These are phyloP conservation scores for Nadsonia fulvescens DNA, from an alignment of 805 yeast species.

Conservation along the genomic window DNA sequence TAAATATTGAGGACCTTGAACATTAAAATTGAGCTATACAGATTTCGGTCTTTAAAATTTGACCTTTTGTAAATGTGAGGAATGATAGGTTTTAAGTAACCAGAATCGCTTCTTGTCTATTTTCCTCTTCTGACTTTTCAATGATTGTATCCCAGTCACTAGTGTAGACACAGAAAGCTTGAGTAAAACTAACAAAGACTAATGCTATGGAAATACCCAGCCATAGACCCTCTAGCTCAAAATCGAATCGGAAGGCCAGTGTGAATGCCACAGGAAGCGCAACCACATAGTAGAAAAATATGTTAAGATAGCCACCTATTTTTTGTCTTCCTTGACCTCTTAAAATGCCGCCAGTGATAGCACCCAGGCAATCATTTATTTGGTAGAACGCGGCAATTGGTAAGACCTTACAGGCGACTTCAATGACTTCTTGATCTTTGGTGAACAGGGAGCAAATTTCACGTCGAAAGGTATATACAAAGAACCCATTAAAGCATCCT, in stretches of 20 bases:
- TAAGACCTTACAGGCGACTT: slow-evolving; percentile 33
- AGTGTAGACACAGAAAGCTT: slow-evolving; percentile 26
- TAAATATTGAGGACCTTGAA: too few species aligned
- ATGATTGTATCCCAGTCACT: slow-evolving; percentile 40
- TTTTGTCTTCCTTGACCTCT: slow-evolving; percentile 64
- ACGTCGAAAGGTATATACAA: slow-evolving; percentile 28
- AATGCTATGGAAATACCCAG: slow-evolving; percentile 52
- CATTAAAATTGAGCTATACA: too few species aligned
- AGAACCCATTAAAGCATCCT: slow-evolving; percentile 14
- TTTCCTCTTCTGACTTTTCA: too few species aligned
- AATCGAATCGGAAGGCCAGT: slow-evolving; percentile 31
- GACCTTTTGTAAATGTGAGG: too few species aligned
- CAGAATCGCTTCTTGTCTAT: too few species aligned
- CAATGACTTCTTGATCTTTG: slow-evolving; percentile 37
- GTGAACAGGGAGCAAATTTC: slow-evolving; percentile 44
- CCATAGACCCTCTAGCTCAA: slow-evolving; percentile 53
- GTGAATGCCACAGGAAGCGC: slow-evolving; percentile 41
- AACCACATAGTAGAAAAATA: slow-evolving; percentile 48
- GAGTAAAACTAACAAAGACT: slow-evolving; percentile 30
- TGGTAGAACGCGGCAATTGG: slow-evolving; percentile 53
- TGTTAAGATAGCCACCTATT: slow-evolving; percentile 52
- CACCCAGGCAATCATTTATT: slow-evolving; percentile 50
- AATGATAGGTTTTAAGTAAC: too few species aligned
- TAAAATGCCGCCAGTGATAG: slow-evolving; percentile 53
- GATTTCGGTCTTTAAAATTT: too few species aligned